Evolutionary conservation across 805 yeast species (phyloP).

Genomic region (Tanozyma kutaoensis): DNA sequence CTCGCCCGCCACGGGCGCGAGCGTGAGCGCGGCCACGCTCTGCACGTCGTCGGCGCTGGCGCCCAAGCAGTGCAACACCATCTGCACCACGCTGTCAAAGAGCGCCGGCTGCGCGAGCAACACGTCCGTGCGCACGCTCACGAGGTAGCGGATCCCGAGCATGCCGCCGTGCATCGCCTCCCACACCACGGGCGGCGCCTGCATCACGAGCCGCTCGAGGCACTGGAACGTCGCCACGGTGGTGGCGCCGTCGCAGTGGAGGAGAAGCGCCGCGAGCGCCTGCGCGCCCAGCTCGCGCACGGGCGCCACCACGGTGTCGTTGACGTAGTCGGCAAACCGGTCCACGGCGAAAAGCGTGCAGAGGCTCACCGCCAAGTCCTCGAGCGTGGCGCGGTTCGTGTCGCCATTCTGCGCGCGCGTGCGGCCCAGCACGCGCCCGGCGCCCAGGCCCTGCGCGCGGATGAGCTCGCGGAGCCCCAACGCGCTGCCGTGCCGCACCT

Average conservation of each 20-base stretch:
- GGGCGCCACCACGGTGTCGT: conserved; percentile 97
- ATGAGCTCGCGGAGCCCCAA: conserved; percentile 82
- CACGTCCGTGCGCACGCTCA: conserved; percentile 77
- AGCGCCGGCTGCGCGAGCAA: conserved; percentile 43
- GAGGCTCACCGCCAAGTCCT: conserved; percentile 77
- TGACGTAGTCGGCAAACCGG: conserved; percentile 91
- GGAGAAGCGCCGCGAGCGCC: conserved; percentile 74
- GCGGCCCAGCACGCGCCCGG: conserved; percentile 67
- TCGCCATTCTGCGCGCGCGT: conserved; percentile 46
- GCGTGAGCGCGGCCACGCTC: conserved; percentile 88
- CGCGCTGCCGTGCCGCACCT: conserved; percentile 90
- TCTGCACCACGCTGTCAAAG: conserved; percentile 59
- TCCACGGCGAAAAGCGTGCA: conserved; percentile 84
- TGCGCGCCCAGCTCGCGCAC: conserved; percentile 96
- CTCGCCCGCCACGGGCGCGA: conserved; percentile 81
- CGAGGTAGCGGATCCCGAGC: conserved; percentile 85
- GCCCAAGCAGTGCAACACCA: conserved; percentile 75
- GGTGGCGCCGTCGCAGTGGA: conserved; percentile 52
- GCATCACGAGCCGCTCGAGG: conserved; percentile 58
- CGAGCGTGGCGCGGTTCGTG: conserved; percentile 58
- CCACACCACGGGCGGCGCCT: conserved; percentile 60
- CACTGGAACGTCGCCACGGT: conserved; percentile 53
- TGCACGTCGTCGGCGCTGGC: conserved; percentile 90
- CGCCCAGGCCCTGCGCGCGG: conserved; percentile 70
- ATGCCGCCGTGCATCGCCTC: conserved; percentile 98